phyloP scores from a whole-genome alignment of 2,329 filamentous ascomycete species.

The Aspergillus ibericus region DNA sequence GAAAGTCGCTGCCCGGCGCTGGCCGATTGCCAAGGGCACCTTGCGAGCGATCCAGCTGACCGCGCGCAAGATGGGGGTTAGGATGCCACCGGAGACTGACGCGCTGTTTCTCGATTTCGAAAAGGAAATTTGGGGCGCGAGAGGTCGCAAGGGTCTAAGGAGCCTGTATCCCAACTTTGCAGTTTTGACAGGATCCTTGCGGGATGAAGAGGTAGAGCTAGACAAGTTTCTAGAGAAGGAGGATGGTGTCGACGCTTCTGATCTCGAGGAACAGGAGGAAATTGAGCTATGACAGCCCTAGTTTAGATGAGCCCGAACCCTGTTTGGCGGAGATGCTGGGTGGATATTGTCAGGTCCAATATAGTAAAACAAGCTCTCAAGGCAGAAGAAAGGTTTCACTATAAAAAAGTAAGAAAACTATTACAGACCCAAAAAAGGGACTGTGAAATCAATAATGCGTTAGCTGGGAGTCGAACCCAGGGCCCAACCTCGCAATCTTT shows the following conservation, averaged over 20 bases:
- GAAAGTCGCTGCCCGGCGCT: conserved; percentile 17
- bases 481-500: not conserved
- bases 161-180: conserved; percentile 23
- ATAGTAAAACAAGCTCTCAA: no score
- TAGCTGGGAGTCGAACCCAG: not conserved
- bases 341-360: no score
- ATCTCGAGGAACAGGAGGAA: not conserved
- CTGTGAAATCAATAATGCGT: not conserved
- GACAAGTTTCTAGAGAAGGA: conserved; percentile 21
- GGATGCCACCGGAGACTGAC: conserved; percentile 18
- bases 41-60: conserved; percentile 25
- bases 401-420: not conserved
- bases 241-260: conserved; percentile 7
- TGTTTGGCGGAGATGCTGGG: not conserved
- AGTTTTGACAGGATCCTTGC: not conserved
- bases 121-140: conserved; percentile 15
- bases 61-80: conserved; percentile 10
- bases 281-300: not conserved
- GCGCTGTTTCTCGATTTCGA: conserved; percentile 21
- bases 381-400: no score
- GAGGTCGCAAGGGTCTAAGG: conserved; percentile 17
- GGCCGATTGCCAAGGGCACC: conserved; percentile 21
- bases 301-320: not conserved
- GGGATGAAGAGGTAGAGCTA: conserved; percentile 14
- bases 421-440: not conserved